Conservation (phyloP, 208 protist genomes). For the Tritrichomonas foetus region DNA sequence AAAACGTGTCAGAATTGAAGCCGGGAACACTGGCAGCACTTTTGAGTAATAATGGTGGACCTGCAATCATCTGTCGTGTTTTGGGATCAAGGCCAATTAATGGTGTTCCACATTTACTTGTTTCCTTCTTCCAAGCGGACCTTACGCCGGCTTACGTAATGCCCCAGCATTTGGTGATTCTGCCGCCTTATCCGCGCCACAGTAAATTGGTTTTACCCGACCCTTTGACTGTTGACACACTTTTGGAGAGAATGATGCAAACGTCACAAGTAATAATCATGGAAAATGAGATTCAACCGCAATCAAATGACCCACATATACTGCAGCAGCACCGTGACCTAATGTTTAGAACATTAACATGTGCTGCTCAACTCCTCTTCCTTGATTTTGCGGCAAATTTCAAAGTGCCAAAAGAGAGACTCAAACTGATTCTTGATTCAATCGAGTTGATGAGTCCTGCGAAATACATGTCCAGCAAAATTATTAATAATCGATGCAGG, state of each 20-base stretch:
- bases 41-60: background rate
- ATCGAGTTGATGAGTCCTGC: background rate
- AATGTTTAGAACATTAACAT: background rate
- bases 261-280: background rate
- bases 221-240: background rate
- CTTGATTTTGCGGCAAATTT: background rate
- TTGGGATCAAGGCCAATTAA: background rate
- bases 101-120: background rate
- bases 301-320: background rate
- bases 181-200: background rate
- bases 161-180: background rate
- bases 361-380: constrained; percentile 8
- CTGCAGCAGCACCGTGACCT: background rate
- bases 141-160: background rate
- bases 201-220: background rate
- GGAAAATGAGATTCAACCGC: background rate
- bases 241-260: background rate
- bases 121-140: background rate
- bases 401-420: background rate
- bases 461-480: background rate
- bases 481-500: background rate
- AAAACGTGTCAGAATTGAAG: background rate
- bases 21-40: background rate
- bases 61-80: background rate
- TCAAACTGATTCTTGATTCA: background rate